Base-by-base conservation (phyloP, 129 eudicot genomes). In the Sambucus nigra region DNA sequence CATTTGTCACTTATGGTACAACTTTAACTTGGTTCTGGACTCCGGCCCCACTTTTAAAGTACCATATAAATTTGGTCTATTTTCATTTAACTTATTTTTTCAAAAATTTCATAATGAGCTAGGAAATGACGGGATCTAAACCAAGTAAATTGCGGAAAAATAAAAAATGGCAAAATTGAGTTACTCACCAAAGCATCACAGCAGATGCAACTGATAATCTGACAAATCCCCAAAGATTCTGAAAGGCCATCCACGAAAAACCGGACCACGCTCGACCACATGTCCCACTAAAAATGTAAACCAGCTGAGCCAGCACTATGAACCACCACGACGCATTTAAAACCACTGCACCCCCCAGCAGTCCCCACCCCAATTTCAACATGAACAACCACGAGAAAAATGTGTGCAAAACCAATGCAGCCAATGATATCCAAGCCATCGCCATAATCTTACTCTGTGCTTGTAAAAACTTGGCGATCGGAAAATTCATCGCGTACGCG, bases 171-270 rank as follows among this genome's bases (percentile, higher is more conserved):
- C 1, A 1, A 23, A 65, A n/a, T n/a, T n/a, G n/a, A n/a, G n/a
- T n/a, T n/a, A n/a, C n/a, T 72, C 25, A 78, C 84, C 84, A 73
- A 15, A 79, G 66, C 86, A 79, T 79, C 1, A 82, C 72, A 11
- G 91, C 84, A 0, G 91, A 82, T 0, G 85, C 91, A 2, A 82
- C 58, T 13, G 91, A 82, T 1, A 82, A 27, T 45, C 62, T 73
- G 5, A 77, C 66, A 52, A 82, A 82, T 1, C 73, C 76, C 84
- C 91, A 77, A n/a, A 79, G 45, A 54, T 74, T 71, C 5, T 70
- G 66, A 52, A 79, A 73, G 0, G 77, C 77, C 51, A 54, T 64
- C 77, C 69, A 62, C 1, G 80, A 65, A 22, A 79, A 74, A 1
- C 86, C 86, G 3, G 55, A 13, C 86, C 86, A 79, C 0, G 80